Evolutionary conservation across 768 basidiomycete genomes (phyloP).

Genomic region (Podaxis sp.): DNA sequence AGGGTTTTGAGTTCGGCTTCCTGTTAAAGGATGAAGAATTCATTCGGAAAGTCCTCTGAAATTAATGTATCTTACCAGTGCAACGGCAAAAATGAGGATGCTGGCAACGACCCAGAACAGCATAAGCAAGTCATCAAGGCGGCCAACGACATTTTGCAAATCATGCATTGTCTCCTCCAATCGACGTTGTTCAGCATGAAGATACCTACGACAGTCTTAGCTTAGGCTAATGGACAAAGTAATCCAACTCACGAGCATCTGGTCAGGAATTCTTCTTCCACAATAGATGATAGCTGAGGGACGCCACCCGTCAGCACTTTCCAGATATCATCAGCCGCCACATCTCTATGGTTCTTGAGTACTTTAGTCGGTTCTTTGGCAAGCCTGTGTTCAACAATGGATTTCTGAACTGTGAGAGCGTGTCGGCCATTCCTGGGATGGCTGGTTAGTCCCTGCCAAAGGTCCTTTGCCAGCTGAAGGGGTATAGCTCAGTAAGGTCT

Average conservation of each 20-base stretch:
- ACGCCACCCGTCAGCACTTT: not conserved
- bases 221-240: too few species aligned
- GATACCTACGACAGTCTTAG: not conserved
- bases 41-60: not conserved
- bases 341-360: not conserved
- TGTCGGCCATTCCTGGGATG: not conserved
- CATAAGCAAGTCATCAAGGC: constrained; percentile 7
- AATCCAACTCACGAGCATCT: constrained; percentile 3
- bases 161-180: constrained; percentile 10
- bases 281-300: not conserved
- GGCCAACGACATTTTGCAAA: constrained; percentile 4
- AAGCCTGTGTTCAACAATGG: not conserved
- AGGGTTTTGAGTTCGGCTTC: constrained; percentile 9
- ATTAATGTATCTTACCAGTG: not conserved
- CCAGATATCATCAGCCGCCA: not conserved
- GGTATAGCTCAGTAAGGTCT: too few species aligned
- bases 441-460: not conserved
- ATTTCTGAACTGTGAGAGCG: not conserved
- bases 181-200: constrained; percentile 5
- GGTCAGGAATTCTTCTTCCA: not conserved
- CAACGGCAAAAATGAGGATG: constrained; percentile 9
- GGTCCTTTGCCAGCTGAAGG: not conserved
- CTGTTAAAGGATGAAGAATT: not conserved
- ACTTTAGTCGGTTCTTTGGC: too few species aligned
- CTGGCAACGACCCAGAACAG: not conserved